A percentile compares a stretch with the other conserved stretches of the same genome.
Evolutionary conservation across 345 rosid species (phyloP).

Genomic region (Populus alba): DNA sequence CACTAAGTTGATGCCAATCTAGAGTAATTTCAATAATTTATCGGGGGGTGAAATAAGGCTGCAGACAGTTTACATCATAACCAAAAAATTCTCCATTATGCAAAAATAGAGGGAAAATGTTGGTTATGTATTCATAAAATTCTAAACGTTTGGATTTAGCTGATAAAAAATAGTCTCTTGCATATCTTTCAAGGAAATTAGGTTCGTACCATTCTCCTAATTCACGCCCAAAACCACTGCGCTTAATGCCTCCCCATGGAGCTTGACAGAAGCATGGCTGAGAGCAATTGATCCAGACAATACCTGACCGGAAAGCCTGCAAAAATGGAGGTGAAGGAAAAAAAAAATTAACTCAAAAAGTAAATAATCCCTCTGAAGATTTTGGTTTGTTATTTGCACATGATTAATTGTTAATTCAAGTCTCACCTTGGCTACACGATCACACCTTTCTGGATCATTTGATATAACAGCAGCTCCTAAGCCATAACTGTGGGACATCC

Average conservation of each 20-base stretch:
- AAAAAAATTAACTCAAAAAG: slow-evolving; percentile 1
- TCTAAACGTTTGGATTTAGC: background rate
- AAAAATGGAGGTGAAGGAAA: slow-evolving; percentile 4
- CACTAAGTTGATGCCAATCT: background rate
- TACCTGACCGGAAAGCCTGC: slow-evolving; percentile 76
- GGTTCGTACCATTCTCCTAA: slow-evolving; percentile 81
- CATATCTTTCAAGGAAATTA: background rate
- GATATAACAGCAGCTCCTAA: slow-evolving; percentile 88
- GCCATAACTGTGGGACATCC: slow-evolving; percentile 54
- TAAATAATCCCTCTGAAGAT: background rate
- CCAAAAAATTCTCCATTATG: background rate
- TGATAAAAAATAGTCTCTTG: background rate
- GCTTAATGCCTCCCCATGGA: slow-evolving; percentile 98
- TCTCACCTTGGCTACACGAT: slow-evolving; percentile 85
- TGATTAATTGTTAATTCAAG: slow-evolving; percentile 1
- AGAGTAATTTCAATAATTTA: background rate
- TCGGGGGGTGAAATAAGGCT: background rate
- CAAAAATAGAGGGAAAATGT: background rate
- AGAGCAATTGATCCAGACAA: slow-evolving; percentile 96
- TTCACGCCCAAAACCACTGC: slow-evolving; percentile 98
- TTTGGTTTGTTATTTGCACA: background rate
- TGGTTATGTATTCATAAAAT: background rate
- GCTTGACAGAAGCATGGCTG: slow-evolving; percentile 98
- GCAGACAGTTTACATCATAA: background rate
- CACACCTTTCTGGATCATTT: slow-evolving; percentile 84